These are phyloP conservation scores for Lodderomyces parapsilosis DNA, from an alignment of 1,139 yeast species.

Conservation along the genomic window DNA sequence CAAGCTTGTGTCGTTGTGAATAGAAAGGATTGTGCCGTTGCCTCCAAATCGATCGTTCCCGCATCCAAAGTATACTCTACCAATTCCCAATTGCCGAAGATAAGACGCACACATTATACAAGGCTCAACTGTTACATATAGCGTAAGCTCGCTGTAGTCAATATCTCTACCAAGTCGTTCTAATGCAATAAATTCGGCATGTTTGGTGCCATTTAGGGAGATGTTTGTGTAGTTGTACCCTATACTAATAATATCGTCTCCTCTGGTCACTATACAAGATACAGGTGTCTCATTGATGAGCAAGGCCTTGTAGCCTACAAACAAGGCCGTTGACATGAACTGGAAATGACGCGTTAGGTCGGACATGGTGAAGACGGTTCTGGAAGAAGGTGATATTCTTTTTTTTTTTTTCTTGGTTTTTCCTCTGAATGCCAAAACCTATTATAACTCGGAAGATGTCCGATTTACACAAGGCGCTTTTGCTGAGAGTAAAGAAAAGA, in stretches of 20 bases:
- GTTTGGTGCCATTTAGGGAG: constrained; percentile 80
- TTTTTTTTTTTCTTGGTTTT: constrained; percentile 1
- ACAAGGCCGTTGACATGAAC: constrained; percentile 38
- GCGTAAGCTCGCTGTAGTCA: constrained; percentile 47
- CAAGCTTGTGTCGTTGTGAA: constrained; percentile 48
- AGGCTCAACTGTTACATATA: constrained; percentile 96
- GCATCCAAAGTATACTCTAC: constrained; percentile 82
- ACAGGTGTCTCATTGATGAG: constrained; percentile 68
- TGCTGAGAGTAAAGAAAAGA: constrained; percentile 37
- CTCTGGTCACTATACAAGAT: constrained; percentile 56
- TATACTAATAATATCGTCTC: constrained; percentile 56
- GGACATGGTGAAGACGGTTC: constrained; percentile 6
- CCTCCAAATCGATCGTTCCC: constrained; percentile 97
- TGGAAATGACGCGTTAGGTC: constrained; percentile 30
- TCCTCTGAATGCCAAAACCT: too few relatives aligned
- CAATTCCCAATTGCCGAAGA: constrained; percentile 72
- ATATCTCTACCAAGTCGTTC: constrained; percentile 13
- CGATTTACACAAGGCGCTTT: constrained; percentile 40
- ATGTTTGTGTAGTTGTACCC: constrained; percentile 92
- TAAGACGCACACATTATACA: constrained; percentile 98
- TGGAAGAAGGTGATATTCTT: not conserved
- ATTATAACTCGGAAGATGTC: constrained; percentile 28
- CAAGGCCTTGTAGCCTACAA: constrained; percentile 43
- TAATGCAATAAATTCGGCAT: constrained; percentile 85
- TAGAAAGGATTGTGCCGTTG: constrained; percentile 77